A percentile compares a stretch with the other conserved stretches of the same genome.
These are phyloP conservation scores for Dionaea muscipula DNA, from an alignment of 179 eudicot genomes.

Conservation along the genomic window DNA sequence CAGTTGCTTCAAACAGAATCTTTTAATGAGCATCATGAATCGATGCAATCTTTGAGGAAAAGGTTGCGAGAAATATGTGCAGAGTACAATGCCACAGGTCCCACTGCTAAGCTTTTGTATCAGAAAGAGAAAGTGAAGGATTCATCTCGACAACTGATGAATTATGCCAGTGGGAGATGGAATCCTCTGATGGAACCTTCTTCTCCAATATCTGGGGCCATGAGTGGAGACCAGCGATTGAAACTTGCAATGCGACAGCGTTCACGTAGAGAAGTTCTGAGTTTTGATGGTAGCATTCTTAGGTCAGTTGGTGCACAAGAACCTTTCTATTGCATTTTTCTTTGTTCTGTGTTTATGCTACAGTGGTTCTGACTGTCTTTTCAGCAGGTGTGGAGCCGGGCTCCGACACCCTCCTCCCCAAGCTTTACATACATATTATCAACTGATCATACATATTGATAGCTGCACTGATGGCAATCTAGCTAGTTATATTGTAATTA, in stretches of 20 bases:
- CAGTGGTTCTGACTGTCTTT: too few relatives aligned
- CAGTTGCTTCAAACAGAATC: slow-evolving; percentile 73
- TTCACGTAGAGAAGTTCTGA: slow-evolving; percentile 64
- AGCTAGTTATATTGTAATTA: too few relatives aligned
- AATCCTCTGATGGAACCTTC: slow-evolving; percentile 87
- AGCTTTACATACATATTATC: too few relatives aligned
- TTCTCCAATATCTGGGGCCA: slow-evolving; percentile 72
- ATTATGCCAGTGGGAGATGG: slow-evolving; percentile 94
- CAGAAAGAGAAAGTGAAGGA: slow-evolving; percentile 63
- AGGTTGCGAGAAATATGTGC: slow-evolving; percentile 61
- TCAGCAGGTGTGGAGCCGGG: too few relatives aligned
- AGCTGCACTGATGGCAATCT: too few relatives aligned
- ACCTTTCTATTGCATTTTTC: too few relatives aligned
- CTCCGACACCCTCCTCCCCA: too few relatives aligned
- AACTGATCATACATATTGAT: too few relatives aligned
- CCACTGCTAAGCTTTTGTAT: slow-evolving; percentile 66
- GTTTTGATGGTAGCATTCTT: slow-evolving; percentile 83
- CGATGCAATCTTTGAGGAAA: slow-evolving; percentile 77
- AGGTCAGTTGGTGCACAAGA: slow-evolving; percentile 34
- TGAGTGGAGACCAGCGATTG: slow-evolving; percentile 52
- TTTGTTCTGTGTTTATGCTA: too few relatives aligned
- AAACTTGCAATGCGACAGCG: slow-evolving; percentile 67
- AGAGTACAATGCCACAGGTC: slow-evolving; percentile 76
- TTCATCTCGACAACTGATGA: slow-evolving; percentile 54
- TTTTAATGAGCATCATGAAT: slow-evolving; percentile 54